Conservation (phyloP, 2,329 filamentous ascomycete species). For the Corinectria fuckeliana region DNA sequence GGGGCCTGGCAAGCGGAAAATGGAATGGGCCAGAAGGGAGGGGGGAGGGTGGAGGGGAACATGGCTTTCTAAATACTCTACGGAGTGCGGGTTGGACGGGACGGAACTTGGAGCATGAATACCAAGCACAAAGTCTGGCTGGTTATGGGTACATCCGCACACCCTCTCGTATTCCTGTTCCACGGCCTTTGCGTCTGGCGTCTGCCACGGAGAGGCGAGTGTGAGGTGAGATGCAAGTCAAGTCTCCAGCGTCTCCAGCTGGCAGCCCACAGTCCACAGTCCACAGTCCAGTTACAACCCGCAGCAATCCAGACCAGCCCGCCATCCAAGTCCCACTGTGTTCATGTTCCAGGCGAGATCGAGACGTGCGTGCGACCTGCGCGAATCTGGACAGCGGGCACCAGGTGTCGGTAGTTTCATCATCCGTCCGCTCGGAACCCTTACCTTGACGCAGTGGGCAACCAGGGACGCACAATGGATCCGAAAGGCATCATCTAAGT, state of each 20-base stretch:
- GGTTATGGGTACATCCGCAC: constrained; percentile 14
- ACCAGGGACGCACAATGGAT: neutral
- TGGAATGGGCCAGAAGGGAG: constrained; percentile 5
- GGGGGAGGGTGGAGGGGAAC: constrained; percentile 16
- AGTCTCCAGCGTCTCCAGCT: constrained; percentile 7
- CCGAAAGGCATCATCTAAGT: neutral
- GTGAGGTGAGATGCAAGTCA: constrained; percentile 19
- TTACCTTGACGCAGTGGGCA: neutral
- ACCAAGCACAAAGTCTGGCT: neutral
- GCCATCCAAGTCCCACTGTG: constrained; percentile 24
- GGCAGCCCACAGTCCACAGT: no score
- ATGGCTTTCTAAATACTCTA: constrained; percentile 31
- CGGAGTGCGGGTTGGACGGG: neutral
- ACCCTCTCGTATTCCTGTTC: constrained; percentile 20
- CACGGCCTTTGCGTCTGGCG: constrained; percentile 14
- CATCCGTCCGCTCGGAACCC: constrained; percentile 9
- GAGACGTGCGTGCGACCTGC: constrained; percentile 29
- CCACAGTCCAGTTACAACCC: neutral
- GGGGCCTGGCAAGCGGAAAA: constrained; percentile 2
- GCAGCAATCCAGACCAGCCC: constrained; percentile 9
- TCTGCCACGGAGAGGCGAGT: constrained; percentile 14
- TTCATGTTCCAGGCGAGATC: constrained; percentile 33
- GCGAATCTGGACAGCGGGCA: constrained; percentile 24
- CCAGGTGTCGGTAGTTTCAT: constrained; percentile 28
- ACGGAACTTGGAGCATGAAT: neutral